A percentile compares a stretch with the other conserved stretches of the same genome.
phyloP scores from a whole-genome alignment of 352 stramenopile genomes.

The Phytophthora crassamura region DNA sequence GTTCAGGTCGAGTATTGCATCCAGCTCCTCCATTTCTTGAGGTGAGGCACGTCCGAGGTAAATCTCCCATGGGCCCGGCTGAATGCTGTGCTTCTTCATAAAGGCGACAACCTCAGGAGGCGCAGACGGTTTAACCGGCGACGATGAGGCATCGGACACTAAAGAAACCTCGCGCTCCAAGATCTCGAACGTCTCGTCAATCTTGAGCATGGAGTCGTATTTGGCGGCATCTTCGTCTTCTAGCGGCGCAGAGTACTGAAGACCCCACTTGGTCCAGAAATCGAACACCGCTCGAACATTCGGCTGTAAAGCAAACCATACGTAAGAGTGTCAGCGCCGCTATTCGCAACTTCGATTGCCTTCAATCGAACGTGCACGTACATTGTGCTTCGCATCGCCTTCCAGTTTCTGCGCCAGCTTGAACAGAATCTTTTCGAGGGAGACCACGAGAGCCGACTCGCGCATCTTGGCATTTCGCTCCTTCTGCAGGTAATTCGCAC shows the following conservation, averaged over 20 bases:
- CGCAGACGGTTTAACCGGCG: slow-evolving; percentile 66
- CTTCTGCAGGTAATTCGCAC: slow-evolving; percentile 69
- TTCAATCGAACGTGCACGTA: slow-evolving; percentile 43
- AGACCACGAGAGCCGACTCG: slow-evolving; percentile 66
- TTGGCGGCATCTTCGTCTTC: slow-evolving; percentile 40
- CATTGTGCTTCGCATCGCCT: slow-evolving; percentile 63
- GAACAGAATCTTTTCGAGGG: slow-evolving; percentile 75
- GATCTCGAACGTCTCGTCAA: slow-evolving; percentile 72
- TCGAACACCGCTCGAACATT: slow-evolving; percentile 82
- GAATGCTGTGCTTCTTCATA: slow-evolving; percentile 82
- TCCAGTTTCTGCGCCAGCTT: slow-evolving; percentile 67
- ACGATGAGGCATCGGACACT: slow-evolving; percentile 71
- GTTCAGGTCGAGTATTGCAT: slow-evolving; percentile 71
- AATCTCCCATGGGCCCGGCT: slow-evolving; percentile 81
- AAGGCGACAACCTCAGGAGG: slow-evolving; percentile 75
- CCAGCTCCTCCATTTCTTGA: slow-evolving; percentile 78
- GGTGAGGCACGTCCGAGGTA: slow-evolving; percentile 70
- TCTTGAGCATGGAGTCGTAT: slow-evolving; percentile 54
- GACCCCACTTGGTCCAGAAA: slow-evolving; percentile 85
- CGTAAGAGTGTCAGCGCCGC: not conserved
- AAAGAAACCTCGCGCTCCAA: slow-evolving; percentile 60
- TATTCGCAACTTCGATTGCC: too few relatives aligned
- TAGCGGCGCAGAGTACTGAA: slow-evolving; percentile 63
- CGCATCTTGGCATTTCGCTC: slow-evolving; percentile 83
- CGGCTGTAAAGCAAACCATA: slow-evolving; percentile 36